These are phyloP conservation scores for Talaromyces atroroseus DNA, from an alignment of 2,329 filamentous ascomycete genomes.

Conservation along the genomic window DNA sequence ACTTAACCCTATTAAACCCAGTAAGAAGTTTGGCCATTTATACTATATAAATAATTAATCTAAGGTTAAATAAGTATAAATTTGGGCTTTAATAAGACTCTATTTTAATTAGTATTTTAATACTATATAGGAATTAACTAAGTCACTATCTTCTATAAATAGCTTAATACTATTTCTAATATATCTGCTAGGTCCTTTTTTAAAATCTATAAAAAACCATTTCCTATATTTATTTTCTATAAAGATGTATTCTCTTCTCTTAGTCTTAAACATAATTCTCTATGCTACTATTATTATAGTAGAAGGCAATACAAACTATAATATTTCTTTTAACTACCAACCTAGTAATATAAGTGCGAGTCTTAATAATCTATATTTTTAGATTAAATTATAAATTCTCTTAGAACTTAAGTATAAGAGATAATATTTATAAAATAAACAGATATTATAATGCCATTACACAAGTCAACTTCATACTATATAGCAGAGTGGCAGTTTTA, in stretches of 20 bases:
- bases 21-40: too few relatives aligned
- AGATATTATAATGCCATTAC: slow-evolving; percentile 7
- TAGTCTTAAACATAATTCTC: background rate
- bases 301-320: background rate
- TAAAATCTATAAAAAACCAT: too few relatives aligned
- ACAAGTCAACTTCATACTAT: slow-evolving; percentile 2
- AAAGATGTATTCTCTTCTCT: background rate
- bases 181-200: too few relatives aligned
- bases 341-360: background rate
- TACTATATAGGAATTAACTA: too few relatives aligned
- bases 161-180: too few relatives aligned
- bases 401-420: background rate
- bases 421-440: background rate
- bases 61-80: too few relatives aligned
- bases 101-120: too few relatives aligned
- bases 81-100: too few relatives aligned
- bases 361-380: background rate
- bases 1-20: too few relatives aligned
- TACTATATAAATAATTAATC: too few relatives aligned
- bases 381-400: slow-evolving; percentile 3
- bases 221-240: too few relatives aligned
- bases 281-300: background rate
- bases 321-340: background rate
- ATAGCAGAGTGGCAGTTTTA: background rate
- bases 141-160: too few relatives aligned